phyloP scores from a whole-genome alignment of 805 yeast species.

The Candida sithepensis region DNA sequence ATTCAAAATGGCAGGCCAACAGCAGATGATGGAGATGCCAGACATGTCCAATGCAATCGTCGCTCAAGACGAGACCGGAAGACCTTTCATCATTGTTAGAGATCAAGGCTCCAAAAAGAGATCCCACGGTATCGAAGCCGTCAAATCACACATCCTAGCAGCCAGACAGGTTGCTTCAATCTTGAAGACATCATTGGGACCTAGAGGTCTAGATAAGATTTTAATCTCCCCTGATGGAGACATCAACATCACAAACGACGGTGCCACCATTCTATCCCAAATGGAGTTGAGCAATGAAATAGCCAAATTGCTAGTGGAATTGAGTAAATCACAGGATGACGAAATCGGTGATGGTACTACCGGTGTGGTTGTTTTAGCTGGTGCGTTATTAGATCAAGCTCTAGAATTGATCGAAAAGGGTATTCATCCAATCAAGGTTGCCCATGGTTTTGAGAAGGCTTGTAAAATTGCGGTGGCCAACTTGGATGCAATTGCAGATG shows the following conservation, averaged over 20 bases:
- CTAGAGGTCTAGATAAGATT: slow-evolving; percentile 97
- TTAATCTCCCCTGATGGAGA: slow-evolving; percentile 95
- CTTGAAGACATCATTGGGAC: slow-evolving; percentile 90
- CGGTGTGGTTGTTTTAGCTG: slow-evolving; percentile 95
- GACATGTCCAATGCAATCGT: slow-evolving; percentile 97
- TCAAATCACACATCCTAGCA: slow-evolving; percentile 85
- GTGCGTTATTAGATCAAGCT: slow-evolving; percentile 93
- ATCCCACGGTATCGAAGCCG: slow-evolving; percentile 76
- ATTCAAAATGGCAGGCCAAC: slow-evolving; percentile 27
- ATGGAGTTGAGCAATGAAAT: slow-evolving; percentile 96
- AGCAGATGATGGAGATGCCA: slow-evolving; percentile 53
- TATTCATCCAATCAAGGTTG: slow-evolving; percentile 94
- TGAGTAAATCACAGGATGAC: slow-evolving; percentile 93
- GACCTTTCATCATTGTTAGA: slow-evolving; percentile 96
- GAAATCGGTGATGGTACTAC: slow-evolving; percentile 99
- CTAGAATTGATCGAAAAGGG: slow-evolving; percentile 92
- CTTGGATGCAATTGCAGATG: slow-evolving; percentile 59
- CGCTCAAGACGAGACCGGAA: slow-evolving; percentile 99
- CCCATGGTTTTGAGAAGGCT: slow-evolving; percentile 96
- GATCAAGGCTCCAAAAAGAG: slow-evolving; percentile 57
- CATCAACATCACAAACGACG: slow-evolving; percentile 96
- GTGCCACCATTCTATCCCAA: slow-evolving; percentile 93
- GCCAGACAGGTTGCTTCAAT: slow-evolving; percentile 93
- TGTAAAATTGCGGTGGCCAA: slow-evolving; percentile 83
- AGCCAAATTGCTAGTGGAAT: slow-evolving; percentile 91